Evolutionary conservation across 805 yeast genomes (phyloP).

Genomic region (Wickerhamiella lipophila): DNA sequence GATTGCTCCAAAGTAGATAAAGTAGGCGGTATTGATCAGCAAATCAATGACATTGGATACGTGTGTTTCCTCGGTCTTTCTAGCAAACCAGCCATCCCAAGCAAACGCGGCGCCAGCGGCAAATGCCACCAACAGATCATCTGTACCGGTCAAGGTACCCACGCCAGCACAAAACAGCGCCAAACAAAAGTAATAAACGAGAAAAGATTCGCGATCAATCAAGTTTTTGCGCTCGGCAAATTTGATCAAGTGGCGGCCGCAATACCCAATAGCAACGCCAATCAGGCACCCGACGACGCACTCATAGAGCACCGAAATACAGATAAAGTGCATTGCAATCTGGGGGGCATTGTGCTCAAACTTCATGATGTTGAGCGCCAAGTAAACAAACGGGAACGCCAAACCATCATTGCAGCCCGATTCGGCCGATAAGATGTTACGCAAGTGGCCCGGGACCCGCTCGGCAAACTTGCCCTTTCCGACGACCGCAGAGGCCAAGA

Average conservation of each 20-base stretch:
- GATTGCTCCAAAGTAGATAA: constrained; percentile 81
- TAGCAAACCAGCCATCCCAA: constrained; percentile 86
- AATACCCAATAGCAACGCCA: constrained; percentile 61
- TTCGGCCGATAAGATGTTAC: constrained; percentile 72
- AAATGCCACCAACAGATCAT: constrained; percentile 77
- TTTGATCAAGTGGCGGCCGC: constrained; percentile 55
- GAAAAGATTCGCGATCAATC: constrained; percentile 79
- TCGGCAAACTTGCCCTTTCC: constrained; percentile 87
- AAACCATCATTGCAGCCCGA: constrained; percentile 90
- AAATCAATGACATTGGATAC: constrained; percentile 85
- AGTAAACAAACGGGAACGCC: constrained; percentile 80
- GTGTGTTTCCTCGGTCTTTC: constrained; percentile 69
- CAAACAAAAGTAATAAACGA: constrained; percentile 70
- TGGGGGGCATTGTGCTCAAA: constrained; percentile 52
- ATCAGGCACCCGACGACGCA: constrained; percentile 66
- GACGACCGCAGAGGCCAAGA: constrained; percentile 87
- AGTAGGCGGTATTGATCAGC: constrained; percentile 68
- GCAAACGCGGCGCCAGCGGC: constrained; percentile 90
- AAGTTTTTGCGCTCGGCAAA: constrained; percentile 56
- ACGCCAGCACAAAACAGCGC: constrained; percentile 80
- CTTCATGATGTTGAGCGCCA: constrained; percentile 56
- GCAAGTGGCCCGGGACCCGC: constrained; percentile 84
- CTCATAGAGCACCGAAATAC: constrained; percentile 64
- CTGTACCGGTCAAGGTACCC: constrained; percentile 78
- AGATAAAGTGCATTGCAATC: constrained; percentile 70